Evolutionary conservation across 768 basidiomycete species (phyloP).

Genomic region (Boletus pseudo-olivaceus): DNA sequence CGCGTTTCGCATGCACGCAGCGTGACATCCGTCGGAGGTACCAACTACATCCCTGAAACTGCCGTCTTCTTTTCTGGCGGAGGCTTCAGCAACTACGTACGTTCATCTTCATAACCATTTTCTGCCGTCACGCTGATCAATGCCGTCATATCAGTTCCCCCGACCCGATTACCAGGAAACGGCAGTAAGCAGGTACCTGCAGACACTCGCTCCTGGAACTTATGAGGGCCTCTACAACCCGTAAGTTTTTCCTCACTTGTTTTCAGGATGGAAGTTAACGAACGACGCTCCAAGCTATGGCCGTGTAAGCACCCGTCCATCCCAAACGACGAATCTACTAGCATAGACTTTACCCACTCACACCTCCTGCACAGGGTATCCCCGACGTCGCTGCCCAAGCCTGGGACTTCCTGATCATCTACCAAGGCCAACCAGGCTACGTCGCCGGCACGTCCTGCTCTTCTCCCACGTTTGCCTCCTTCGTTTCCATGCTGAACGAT

Average conservation of each 20-base stretch:
- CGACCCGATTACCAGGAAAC: slow-evolving; percentile 53
- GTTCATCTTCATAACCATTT: neutral
- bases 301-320: slow-evolving; percentile 39
- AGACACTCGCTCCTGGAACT: slow-evolving; percentile 41
- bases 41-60: slow-evolving; percentile 54
- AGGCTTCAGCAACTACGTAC: slow-evolving; percentile 69
- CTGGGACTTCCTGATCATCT: slow-evolving; percentile 45
- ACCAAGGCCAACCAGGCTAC: slow-evolving; percentile 34
- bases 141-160: slow-evolving; percentile 36
- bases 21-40: slow-evolving; percentile 72
- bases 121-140: slow-evolving; percentile 4
- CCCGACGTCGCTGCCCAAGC: slow-evolving; percentile 70
- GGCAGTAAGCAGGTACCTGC: slow-evolving; percentile 44
- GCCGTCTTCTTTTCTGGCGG: slow-evolving; percentile 65
- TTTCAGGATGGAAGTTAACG: neutral
- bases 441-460: slow-evolving; percentile 66
- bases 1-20: slow-evolving; percentile 29
- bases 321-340: too few relatives aligned
- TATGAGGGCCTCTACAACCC: slow-evolving; percentile 61
- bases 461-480: slow-evolving; percentile 59
- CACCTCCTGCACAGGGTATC: slow-evolving; percentile 35
- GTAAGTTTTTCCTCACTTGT: slow-evolving; percentile 31
- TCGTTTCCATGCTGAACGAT: slow-evolving; percentile 66
- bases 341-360: neutral
- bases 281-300: slow-evolving; percentile 40